Conservation (phyloP, 305 asterid species). For the Stenogyne calaminthoides region DNA sequence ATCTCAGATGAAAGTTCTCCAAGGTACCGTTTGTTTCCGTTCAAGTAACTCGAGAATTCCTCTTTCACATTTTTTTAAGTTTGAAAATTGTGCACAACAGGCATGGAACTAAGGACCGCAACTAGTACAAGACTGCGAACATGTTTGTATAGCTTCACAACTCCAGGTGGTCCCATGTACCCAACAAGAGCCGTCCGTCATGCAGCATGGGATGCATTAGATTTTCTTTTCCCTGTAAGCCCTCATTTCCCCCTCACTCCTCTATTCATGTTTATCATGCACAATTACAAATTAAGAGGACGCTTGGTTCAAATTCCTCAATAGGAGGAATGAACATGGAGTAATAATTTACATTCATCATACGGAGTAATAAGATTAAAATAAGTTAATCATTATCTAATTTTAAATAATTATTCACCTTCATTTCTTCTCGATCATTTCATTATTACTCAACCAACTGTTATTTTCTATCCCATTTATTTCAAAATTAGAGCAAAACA, state of each 20-base stretch:
- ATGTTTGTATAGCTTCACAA: constrained; percentile 87
- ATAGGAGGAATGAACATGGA: too few species aligned
- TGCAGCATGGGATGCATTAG: constrained; percentile 88
- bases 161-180: constrained; percentile 95
- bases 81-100: constrained; percentile 39
- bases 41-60: not conserved
- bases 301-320: too few species aligned
- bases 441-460: too few species aligned
- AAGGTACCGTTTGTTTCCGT: constrained; percentile 42
- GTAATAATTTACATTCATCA: too few species aligned
- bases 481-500: too few species aligned
- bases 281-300: too few species aligned
- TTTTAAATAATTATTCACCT: too few species aligned
- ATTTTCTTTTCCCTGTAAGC: constrained; percentile 85
- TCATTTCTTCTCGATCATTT: too few species aligned
- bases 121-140: constrained; percentile 84
- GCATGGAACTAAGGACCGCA: constrained; percentile 73
- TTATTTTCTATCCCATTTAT: too few species aligned
- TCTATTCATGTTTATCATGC: not conserved
- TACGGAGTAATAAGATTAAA: too few species aligned
- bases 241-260: not conserved
- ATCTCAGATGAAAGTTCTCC: constrained; percentile 62
- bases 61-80: not conserved
- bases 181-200: constrained; percentile 94
- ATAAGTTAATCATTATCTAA: too few species aligned